Base-by-base conservation (phyloP, 2,329 filamentous ascomycete genomes). In the Pezicula neosporulosa region DNA sequence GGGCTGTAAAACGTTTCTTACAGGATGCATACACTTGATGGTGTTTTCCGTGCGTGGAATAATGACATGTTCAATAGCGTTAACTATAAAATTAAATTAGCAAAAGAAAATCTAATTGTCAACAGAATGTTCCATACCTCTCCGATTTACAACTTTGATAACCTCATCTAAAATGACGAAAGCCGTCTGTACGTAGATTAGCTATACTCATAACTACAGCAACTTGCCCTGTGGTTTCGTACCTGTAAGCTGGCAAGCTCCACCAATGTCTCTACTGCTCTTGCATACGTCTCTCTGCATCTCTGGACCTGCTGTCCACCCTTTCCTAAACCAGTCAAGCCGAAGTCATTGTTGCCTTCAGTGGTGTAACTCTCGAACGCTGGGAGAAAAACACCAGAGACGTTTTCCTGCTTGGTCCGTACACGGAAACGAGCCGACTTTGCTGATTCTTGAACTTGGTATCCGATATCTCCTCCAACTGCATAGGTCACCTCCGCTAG, bases 101-200 rank as follows among this genome's bases (percentile, higher is more conserved):
- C 49, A n/a, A 9, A 33, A 9, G 16, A 24, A 19, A 24, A 27
- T n/a, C 12, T 24, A 24, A 28, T 15, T 2, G 38, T 41, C n/a
- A 38, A 18, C 10, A 44, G 33, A 33, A 33, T 15, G 27, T 3
- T 44, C 67, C 77, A 68, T 71, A 89, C 87, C 87, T 89, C 94
- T 87, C 66, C 94, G 84, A 70, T 99, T 99, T 50, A 99, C 94
- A 24, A 97, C 91, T 76, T 99, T 99, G 75, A 99, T 99, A 51
- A 99, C 94, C 72, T 99, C 94, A 68, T 99, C 94, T 54, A 99
- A 72, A 59, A 97, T 97, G 44, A 99, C 90, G 69, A 99, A 99
- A 6, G 94, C 94, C 58, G 94, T 99, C 82, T 86, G 62, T 27
- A 18, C 36, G 33, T 38, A 56, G 47, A 61, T 49, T 48, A 37